Base-by-base conservation (phyloP, 257 asterid species). In the Primulina huaijiensis region DNA sequence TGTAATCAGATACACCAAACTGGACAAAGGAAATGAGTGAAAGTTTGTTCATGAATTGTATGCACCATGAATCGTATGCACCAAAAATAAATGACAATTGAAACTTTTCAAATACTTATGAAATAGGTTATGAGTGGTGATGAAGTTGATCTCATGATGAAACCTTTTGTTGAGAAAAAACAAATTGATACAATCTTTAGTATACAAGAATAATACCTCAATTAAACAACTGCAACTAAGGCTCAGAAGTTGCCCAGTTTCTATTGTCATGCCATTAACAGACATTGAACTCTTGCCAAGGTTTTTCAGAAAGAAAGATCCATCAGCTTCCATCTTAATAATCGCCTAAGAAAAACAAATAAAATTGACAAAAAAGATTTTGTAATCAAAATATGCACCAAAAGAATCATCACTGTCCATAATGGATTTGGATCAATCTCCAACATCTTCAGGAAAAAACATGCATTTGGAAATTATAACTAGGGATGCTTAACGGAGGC, bases 261-360 rank as follows among this genome's bases (percentile, higher is more conserved):
- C 89, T 75, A 91, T 81, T 16, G 83, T 20, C 67, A 71, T 76
- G 68, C 97, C 98, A 71, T 91, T 91, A 77, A 94, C 97, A 9
- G 84, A 82, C 60, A 94, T 82, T 33, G 86, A 78, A 80, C 96
- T 82, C 83, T 84, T 89, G 53, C 99, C 99, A 23, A 94, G 88
- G 79, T 91, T 94, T 83, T 78, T 88, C 75, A 91, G 65, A 75
- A 78, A 76, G 90, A 91, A 94, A 25, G 92, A 89, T 69, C 98
- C 97, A 61, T 89, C 90, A 8, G 72, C 82, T 66, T 94, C 96
- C 98, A 91, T 86, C 86, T 89, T 92, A 75, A 94, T 85, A 58
- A 83, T 82, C 55, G 98, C 99, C 98, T 91, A 77, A 72, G 63
- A 56, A 82, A 65, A 73, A 52, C 60, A 25, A 63, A 33, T 9